phyloP scores from a whole-genome alignment of 2,329 filamentous ascomycete species.

The Colletotrichum truncatum region DNA sequence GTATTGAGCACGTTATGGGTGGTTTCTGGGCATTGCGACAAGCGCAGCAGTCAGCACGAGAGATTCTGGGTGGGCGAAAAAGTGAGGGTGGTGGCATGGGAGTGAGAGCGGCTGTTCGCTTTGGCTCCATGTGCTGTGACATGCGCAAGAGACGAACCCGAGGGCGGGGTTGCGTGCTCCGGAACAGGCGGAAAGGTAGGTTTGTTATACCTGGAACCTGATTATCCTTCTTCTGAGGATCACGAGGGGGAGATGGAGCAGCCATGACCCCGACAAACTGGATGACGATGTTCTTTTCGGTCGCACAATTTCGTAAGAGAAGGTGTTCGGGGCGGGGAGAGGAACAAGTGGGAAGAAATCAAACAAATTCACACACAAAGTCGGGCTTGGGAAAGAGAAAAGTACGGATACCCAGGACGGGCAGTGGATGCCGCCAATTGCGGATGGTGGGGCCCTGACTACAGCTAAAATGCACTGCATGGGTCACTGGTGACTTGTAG shows the following conservation, averaged over 20 bases:
- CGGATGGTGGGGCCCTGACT: slow-evolving; percentile 30
- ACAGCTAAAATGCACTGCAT: neutral
- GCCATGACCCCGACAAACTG: slow-evolving; percentile 11
- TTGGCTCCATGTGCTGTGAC: slow-evolving; percentile 22
- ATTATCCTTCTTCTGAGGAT: slow-evolving; percentile 12
- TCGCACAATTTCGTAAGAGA: neutral
- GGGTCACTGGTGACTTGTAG: neutral
- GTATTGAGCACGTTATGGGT: slow-evolving; percentile 5
- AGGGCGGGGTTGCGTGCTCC: slow-evolving; percentile 30
- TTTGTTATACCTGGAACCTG: slow-evolving; percentile 25
- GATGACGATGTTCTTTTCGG: neutral
- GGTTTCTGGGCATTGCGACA: slow-evolving; percentile 30
- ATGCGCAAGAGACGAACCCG: slow-evolving; percentile 30
- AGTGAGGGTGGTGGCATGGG: neutral
- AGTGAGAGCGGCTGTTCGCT: neutral
- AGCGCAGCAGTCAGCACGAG: slow-evolving; percentile 26
- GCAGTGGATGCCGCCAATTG: slow-evolving; percentile 29
- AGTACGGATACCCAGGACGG: slow-evolving; percentile 25
- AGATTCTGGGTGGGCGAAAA: neutral
- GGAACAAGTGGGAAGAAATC: slow-evolving; percentile 24
- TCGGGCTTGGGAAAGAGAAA: slow-evolving; percentile 24
- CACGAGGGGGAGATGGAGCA: slow-evolving; percentile 8
- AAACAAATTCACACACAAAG: slow-evolving; percentile 21
- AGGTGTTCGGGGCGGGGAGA: slow-evolving; percentile 6
- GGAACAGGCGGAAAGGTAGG: slow-evolving; percentile 29